Evolutionary conservation across 495 filamentous ascomycete species (phyloP).

Genomic region (Tuber aestivum): DNA sequence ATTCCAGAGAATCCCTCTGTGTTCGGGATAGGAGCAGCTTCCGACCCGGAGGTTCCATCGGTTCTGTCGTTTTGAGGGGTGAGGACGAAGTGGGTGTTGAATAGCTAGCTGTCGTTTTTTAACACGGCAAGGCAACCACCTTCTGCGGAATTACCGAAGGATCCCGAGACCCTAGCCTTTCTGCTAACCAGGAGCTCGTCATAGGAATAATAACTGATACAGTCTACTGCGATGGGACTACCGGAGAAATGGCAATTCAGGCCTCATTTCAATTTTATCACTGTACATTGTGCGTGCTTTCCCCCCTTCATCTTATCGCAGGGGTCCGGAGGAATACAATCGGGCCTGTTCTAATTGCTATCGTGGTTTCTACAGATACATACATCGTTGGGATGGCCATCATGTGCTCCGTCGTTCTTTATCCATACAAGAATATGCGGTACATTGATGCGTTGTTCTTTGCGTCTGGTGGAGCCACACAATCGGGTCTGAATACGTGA

Average conservation of each 20-base stretch:
- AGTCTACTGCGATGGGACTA: constrained; percentile 16
- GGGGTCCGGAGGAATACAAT: neutral
- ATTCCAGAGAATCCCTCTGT: neutral
- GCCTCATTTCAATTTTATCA: constrained; percentile 75
- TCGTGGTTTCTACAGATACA: constrained; percentile 51
- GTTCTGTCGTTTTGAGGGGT: neutral
- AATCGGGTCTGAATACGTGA: constrained; percentile 82
- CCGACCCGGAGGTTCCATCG: neutral
- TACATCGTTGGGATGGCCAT: constrained; percentile 69
- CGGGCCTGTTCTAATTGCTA: neutral
- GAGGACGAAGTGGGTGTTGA: neutral
- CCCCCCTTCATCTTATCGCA: constrained; percentile 1
- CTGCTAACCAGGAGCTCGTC: neutral
- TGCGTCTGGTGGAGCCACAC: constrained; percentile 69
- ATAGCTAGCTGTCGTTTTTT: neutral
- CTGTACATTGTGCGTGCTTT: constrained; percentile 64
- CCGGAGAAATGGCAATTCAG: constrained; percentile 38
- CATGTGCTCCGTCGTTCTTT: constrained; percentile 70
- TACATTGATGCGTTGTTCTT: constrained; percentile 93
- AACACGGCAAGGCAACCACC: neutral
- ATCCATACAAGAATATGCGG: constrained; percentile 50
- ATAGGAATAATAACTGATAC: neutral
- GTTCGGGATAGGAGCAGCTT: neutral
- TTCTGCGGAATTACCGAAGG: neutral
- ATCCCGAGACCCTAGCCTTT: neutral